Evolutionary conservation across 768 basidiomycete genomes (phyloP).

Genomic region (Mrakia hoshinonis): DNA sequence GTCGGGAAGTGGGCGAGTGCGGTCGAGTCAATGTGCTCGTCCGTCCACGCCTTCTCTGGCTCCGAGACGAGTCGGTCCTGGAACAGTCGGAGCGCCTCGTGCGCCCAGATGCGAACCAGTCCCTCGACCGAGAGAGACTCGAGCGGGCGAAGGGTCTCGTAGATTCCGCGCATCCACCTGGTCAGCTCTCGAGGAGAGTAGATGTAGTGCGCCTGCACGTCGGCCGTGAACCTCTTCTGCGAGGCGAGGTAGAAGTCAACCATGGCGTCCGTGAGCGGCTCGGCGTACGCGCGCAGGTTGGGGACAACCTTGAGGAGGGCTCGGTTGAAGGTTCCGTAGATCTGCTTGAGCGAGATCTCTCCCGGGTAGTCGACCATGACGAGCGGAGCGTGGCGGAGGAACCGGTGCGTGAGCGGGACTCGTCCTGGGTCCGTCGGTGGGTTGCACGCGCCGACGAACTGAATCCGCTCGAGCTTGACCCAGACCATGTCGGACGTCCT

Average conservation of each 20-base stretch:
- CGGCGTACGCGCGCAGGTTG: constrained; percentile 80
- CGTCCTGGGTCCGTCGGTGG: constrained; percentile 98
- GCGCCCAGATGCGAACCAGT: constrained; percentile 92
- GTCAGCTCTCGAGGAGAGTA: constrained; percentile 99
- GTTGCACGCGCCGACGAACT: constrained; percentile 98
- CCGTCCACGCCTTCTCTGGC: constrained; percentile 89
- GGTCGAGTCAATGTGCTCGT: constrained; percentile 73
- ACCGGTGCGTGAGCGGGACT: constrained; percentile 93
- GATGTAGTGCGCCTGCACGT: constrained; percentile 93
- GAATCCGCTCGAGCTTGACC: constrained; percentile 97
- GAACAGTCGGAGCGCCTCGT: constrained; percentile 93
- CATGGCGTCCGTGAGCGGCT: constrained; percentile 95
- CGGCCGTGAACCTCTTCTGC: constrained; percentile 88
- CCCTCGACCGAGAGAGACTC: constrained; percentile 89
- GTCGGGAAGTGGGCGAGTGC: constrained; percentile 90
- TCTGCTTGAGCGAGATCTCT: constrained; percentile 90
- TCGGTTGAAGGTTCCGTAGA: constrained; percentile 95
- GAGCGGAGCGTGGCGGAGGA: constrained; percentile 92
- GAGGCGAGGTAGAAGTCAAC: constrained; percentile 90
- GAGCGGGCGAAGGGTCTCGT: constrained; percentile 88
- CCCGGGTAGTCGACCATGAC: constrained; percentile 99
- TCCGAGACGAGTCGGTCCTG: constrained; percentile 92
- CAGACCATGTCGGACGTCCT: constrained; percentile 87
- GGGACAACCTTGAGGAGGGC: constrained; percentile 93
- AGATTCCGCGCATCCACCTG: constrained; percentile 92